Evolutionary conservation across 2,329 filamentous ascomycete species (phyloP).

Genomic region (Fusarium sarcochroum): DNA sequence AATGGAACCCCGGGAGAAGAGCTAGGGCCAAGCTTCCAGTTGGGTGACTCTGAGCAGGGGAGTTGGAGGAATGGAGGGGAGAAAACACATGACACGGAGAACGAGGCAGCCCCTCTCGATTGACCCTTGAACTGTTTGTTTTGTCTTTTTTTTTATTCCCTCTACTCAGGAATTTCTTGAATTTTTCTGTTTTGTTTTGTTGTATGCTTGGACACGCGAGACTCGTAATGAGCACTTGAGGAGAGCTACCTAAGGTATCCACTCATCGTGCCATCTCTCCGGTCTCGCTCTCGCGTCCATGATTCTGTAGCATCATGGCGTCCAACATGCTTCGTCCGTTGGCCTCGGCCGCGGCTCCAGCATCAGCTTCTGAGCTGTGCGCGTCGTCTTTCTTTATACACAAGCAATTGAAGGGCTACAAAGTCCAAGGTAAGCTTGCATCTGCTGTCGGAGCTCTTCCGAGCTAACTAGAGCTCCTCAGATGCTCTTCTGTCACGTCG

Average conservation of each 20-base stretch:
- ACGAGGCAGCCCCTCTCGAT: slow-evolving; percentile 34
- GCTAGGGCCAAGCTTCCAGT: slow-evolving; percentile 24
- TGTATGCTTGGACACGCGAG: slow-evolving; percentile 18
- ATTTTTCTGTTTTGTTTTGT: slow-evolving; percentile 13
- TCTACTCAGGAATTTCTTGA: neutral
- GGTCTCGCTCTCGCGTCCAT: slow-evolving; percentile 45
- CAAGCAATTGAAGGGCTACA: slow-evolving; percentile 42
- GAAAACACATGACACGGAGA: slow-evolving; percentile 44
- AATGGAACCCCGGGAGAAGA: slow-evolving; percentile 34
- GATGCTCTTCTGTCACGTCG: slow-evolving; percentile 46
- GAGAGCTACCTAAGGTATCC: slow-evolving; percentile 10
- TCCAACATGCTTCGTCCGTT: slow-evolving; percentile 54
- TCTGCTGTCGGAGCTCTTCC: neutral
- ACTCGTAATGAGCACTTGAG: slow-evolving; percentile 13
- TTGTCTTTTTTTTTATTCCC: slow-evolving; percentile 28
- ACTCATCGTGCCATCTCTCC: slow-evolving; percentile 16
- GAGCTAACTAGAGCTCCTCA: slow-evolving; percentile 20
- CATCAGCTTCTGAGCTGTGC: slow-evolving; percentile 51
- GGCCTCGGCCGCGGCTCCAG: slow-evolving; percentile 42
- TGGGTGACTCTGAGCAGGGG: slow-evolving; percentile 3
- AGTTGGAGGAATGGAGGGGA: slow-evolving; percentile 27
- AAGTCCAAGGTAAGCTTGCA: slow-evolving; percentile 38
- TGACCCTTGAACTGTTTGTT: slow-evolving; percentile 9
- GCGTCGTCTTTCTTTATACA: slow-evolving; percentile 47
- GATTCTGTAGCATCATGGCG: slow-evolving; percentile 53